Conservation (phyloP, 768 basidiomycete species). For the Boletus tomentosulus region DNA sequence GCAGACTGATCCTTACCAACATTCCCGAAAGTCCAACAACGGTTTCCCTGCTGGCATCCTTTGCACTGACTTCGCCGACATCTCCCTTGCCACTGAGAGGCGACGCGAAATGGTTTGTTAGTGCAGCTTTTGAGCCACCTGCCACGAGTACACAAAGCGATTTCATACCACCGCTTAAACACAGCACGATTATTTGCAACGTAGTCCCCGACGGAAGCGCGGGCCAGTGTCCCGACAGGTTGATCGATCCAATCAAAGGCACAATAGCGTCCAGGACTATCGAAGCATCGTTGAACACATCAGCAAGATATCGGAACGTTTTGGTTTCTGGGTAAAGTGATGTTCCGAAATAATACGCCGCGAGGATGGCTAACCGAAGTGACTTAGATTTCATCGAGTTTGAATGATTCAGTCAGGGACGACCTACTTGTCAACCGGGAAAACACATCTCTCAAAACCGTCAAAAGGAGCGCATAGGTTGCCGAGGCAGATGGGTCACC, state of each 20-base stretch:
- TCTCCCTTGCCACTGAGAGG: conserved; percentile 51
- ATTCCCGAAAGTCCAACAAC: conserved; percentile 63
- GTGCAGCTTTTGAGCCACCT: conserved; percentile 66
- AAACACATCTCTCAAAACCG: conserved; percentile 61
- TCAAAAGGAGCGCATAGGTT: conserved; percentile 60
- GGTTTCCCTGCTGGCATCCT: conserved; percentile 70
- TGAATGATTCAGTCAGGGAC: neutral
- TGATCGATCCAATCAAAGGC: conserved; percentile 42
- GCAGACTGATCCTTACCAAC: conserved; percentile 42
- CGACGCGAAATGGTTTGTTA: conserved; percentile 62
- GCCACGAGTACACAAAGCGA: conserved; percentile 60
- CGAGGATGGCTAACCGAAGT: conserved; percentile 50
- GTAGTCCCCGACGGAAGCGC: conserved; percentile 25
- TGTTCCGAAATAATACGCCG: conserved; percentile 59
- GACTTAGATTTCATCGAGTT: neutral
- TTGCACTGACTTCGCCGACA: conserved; percentile 67
- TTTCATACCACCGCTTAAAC: too few relatives aligned
- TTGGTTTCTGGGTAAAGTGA: conserved; percentile 68
- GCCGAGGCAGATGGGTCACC: conserved; percentile 63
- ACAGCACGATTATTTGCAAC: conserved; percentile 46
- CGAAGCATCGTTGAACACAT: conserved; percentile 60
- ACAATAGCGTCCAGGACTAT: conserved; percentile 58
- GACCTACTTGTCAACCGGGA: conserved; percentile 59
- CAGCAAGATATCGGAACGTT: conserved; percentile 62
- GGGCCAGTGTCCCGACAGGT: conserved; percentile 33